Percentiles rank a stretch among this genome's conserved stretches.
phyloP scores from a whole-genome alignment of 257 asterid species.

The Schizonepeta tenuifolia region DNA sequence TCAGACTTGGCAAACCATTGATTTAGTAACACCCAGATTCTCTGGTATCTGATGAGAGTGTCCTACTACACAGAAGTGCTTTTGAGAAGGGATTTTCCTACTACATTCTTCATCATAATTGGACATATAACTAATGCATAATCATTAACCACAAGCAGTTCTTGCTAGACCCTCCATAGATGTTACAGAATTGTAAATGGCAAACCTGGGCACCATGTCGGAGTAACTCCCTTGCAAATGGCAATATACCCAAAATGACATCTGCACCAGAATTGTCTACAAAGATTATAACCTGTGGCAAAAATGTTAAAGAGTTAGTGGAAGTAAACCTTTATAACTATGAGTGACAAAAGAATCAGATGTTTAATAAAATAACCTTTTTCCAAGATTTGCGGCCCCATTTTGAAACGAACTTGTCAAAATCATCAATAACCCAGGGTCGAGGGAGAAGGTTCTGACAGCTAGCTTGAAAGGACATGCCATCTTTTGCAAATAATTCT shows the following conservation, averaged over 20 bases:
- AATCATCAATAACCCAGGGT: slow-evolving; percentile 98
- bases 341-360: slow-evolving; percentile 14
- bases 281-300: slow-evolving; percentile 80
- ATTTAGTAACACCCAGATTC: neutral
- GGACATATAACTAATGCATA: slow-evolving; percentile 15
- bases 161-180: slow-evolving; percentile 16
- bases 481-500: slow-evolving; percentile 91
- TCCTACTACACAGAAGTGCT: neutral
- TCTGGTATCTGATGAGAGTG: slow-evolving; percentile 17
- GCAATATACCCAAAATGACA: slow-evolving; percentile 87
- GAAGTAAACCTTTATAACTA: slow-evolving; percentile 7
- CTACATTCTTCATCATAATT: neutral
- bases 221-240: slow-evolving; percentile 92
- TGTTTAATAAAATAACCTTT: slow-evolving; percentile 51
- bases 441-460: slow-evolving; percentile 93
- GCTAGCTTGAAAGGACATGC: slow-evolving; percentile 94
- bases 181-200: slow-evolving; percentile 10
- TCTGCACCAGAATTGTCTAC: slow-evolving; percentile 99
- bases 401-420: slow-evolving; percentile 71
- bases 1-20: neutral
- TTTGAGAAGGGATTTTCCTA: slow-evolving; percentile 7
- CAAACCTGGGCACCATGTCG: slow-evolving; percentile 73
- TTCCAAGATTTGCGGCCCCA: slow-evolving; percentile 76
- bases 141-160: neutral
- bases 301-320: slow-evolving; percentile 32